Evolutionary conservation across 2,329 filamentous ascomycete species (phyloP).

Genomic region (Nothomitra cinnamomea): DNA sequence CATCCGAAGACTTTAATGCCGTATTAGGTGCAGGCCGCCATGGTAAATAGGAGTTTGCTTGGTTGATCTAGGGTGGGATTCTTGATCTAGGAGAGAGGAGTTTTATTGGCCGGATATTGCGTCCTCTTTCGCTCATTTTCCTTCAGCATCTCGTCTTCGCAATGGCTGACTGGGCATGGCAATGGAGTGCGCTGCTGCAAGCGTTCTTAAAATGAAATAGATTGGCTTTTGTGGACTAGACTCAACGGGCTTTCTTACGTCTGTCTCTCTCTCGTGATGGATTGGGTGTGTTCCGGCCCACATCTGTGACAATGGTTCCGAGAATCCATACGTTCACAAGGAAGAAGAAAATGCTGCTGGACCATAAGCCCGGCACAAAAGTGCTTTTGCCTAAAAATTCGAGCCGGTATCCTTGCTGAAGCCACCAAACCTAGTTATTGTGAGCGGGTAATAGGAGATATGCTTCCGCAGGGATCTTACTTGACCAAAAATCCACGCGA

Average conservation of each 20-base stretch:
- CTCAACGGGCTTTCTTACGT: not conserved
- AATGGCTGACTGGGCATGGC: too few species aligned
- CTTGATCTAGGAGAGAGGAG: too few species aligned
- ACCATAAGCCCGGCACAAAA: slow-evolving; percentile 73
- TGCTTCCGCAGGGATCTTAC: slow-evolving; percentile 16
- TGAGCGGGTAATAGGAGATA: not conserved
- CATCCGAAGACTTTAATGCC: too few species aligned
- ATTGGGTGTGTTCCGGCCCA: slow-evolving; percentile 15
- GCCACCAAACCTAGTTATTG: slow-evolving; percentile 40
- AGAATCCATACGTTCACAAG: slow-evolving; percentile 75
- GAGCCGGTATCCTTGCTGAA: slow-evolving; percentile 56
- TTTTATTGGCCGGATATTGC: too few species aligned
- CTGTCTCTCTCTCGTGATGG: not conserved
- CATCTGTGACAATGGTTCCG: slow-evolving; percentile 59
- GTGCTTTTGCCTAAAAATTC: slow-evolving; percentile 70
- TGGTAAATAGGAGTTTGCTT: too few species aligned
- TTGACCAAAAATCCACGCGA: slow-evolving; percentile 62
- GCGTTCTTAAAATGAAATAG: not conserved
- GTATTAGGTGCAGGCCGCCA: too few species aligned
- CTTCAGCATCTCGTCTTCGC: too few species aligned
- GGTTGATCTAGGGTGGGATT: too few species aligned
- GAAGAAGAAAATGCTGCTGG: slow-evolving; percentile 63
- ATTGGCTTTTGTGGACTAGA: slow-evolving; percentile 1
- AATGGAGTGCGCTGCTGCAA: too few species aligned
- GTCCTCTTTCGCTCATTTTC: too few species aligned